Evolutionary conservation across 306 rosid genomes (phyloP).

Genomic region (Sesbania bispinosa): DNA sequence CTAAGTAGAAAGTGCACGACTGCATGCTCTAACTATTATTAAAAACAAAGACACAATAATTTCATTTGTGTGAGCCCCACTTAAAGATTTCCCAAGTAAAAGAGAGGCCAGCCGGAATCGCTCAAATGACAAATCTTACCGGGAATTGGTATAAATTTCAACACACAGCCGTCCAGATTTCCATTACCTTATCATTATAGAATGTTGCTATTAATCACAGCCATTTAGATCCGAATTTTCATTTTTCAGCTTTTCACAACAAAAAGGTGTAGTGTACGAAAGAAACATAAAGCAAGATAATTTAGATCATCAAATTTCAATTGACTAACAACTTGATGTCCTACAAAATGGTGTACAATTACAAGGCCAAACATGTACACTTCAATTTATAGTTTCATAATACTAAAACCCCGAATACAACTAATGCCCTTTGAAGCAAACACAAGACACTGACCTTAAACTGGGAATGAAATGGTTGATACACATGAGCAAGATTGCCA

Average conservation of each 20-base stretch:
- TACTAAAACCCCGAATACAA: constrained; percentile 33
- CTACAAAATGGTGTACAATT: constrained; percentile 31
- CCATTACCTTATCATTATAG: background rate
- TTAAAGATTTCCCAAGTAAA: background rate
- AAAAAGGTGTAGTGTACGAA: background rate
- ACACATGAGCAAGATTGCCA: constrained; percentile 77
- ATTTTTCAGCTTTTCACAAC: background rate
- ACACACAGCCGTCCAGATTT: background rate
- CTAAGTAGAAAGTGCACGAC: background rate
- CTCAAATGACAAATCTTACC: background rate
- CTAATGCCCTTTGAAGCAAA: constrained; percentile 32
- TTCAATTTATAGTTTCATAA: constrained; percentile 22
- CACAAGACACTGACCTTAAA: constrained; percentile 87
- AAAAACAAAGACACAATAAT: background rate
- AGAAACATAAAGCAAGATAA: constrained; percentile 20
- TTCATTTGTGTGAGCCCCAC: background rate
- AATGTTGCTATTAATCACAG: background rate
- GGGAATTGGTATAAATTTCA: background rate
- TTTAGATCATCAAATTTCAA: constrained; percentile 27
- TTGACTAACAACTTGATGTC: constrained; percentile 15
- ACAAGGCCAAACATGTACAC: constrained; percentile 34
- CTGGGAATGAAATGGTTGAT: constrained; percentile 96
- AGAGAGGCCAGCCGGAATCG: constrained; percentile 5
- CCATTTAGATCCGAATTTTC: background rate
- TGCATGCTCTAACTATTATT: background rate